phyloP scores from a whole-genome alignment of 495 filamentous ascomycete species.

The Letharia columbiana region DNA sequence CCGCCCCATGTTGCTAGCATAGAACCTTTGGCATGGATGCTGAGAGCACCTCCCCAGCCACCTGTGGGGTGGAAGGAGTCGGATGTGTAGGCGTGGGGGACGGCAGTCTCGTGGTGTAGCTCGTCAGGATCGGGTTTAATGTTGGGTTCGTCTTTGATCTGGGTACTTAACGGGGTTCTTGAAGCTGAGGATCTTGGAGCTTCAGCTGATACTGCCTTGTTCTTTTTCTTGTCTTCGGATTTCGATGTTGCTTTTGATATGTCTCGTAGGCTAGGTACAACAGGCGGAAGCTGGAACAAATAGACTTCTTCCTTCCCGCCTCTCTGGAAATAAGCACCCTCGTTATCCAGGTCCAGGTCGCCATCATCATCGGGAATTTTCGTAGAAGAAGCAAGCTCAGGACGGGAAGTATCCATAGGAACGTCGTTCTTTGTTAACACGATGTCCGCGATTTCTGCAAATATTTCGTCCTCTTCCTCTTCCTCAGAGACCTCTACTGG shows the following conservation, averaged over 20 bases:
- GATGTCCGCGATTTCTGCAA: slow-evolving; percentile 7
- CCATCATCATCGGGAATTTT: neutral
- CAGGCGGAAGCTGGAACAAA: slow-evolving; percentile 49
- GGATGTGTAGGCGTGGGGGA: slow-evolving; percentile 34
- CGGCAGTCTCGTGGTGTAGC: slow-evolving; percentile 6
- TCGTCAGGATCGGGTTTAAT: slow-evolving; percentile 28
- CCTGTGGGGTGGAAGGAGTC: slow-evolving; percentile 41
- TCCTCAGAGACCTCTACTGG: neutral
- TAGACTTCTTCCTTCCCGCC: slow-evolving; percentile 37
- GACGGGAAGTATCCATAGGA: neutral
- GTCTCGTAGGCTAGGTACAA: slow-evolving; percentile 42
- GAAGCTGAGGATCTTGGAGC: slow-evolving; percentile 11
- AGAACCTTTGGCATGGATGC: slow-evolving; percentile 43
- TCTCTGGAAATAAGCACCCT: slow-evolving; percentile 1
- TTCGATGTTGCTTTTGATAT: slow-evolving; percentile 15
- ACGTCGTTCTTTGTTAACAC: neutral
- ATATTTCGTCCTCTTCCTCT: slow-evolving; percentile 9
- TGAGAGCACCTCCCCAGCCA: slow-evolving; percentile 48
- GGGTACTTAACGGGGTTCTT: slow-evolving; percentile 8
- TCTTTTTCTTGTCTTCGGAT: slow-evolving; percentile 19
- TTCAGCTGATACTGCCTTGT: slow-evolving; percentile 7
- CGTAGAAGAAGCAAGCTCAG: neutral
- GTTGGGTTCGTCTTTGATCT: slow-evolving; percentile 17
- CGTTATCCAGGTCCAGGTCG: slow-evolving; percentile 26
- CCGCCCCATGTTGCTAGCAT: slow-evolving; percentile 43